phyloP scores from a whole-genome alignment of 2,329 filamentous ascomycete species.

The Apiospora koreana region DNA sequence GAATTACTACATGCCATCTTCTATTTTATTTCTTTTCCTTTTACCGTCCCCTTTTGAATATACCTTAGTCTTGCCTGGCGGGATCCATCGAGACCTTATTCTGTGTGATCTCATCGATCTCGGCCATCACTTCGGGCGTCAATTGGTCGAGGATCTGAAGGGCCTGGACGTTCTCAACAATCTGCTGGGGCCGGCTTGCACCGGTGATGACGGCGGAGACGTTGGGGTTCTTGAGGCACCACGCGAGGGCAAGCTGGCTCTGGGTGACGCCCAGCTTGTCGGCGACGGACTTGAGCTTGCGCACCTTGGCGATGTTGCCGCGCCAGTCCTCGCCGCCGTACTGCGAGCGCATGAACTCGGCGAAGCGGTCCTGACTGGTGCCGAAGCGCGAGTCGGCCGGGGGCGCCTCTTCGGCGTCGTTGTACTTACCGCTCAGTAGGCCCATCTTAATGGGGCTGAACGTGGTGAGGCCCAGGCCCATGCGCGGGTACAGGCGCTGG shows the following conservation, averaged over 20 bases:
- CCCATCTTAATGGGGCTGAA: conserved; percentile 63
- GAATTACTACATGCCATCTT: background rate
- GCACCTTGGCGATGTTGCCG: conserved; percentile 59
- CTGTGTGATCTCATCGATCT: conserved; percentile 60
- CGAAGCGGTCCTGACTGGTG: conserved; percentile 49
- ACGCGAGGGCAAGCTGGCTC: conserved; percentile 59
- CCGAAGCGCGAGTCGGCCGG: conserved; percentile 30
- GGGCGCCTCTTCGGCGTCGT: conserved; percentile 61
- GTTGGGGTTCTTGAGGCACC: conserved; percentile 63
- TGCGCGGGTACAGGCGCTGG: conserved; percentile 59
- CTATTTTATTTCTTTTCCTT: background rate
- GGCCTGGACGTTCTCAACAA: conserved; percentile 60
- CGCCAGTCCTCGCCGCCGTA: conserved; percentile 56
- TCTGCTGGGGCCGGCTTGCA: conserved; percentile 58
- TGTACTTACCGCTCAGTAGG: conserved; percentile 68
- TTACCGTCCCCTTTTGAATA: background rate
- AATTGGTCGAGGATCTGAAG: conserved; percentile 54
- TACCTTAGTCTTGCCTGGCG: conserved; percentile 14
- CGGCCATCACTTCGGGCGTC: conserved; percentile 58
- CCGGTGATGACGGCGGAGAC: conserved; percentile 64
- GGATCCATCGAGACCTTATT: conserved; percentile 46
- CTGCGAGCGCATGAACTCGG: conserved; percentile 54
- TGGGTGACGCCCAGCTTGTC: conserved; percentile 62
- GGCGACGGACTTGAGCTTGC: conserved; percentile 62
- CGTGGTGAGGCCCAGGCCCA: conserved; percentile 62